Conservation (phyloP, 2,329 filamentous ascomycete genomes). For the Ophiostoma sp. region DNA sequence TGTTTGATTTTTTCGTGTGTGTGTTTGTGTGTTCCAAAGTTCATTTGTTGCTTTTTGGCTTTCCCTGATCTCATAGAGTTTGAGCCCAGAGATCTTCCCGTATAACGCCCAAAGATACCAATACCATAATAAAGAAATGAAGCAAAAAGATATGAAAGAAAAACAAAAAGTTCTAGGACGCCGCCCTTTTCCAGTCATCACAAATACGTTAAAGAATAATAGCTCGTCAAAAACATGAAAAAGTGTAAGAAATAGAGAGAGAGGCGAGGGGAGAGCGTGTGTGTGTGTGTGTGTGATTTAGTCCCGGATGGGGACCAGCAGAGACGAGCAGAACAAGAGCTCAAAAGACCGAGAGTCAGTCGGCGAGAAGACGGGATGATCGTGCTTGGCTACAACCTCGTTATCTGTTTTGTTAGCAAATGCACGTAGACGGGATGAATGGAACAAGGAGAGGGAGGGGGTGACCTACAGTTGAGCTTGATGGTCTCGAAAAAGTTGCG, state of each 20-base stretch:
- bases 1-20: background rate
- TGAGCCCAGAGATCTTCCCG: background rate
- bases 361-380: constrained; percentile 53
- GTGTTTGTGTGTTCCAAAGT: background rate
- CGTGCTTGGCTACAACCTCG: constrained; percentile 49
- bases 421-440: too few relatives aligned
- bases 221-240: constrained; percentile 3
- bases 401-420: constrained; percentile 37
- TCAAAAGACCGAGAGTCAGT: constrained; percentile 50
- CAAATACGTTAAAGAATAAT: constrained; percentile 6
- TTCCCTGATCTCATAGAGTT: background rate
- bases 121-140: background rate
- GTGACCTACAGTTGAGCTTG: constrained; percentile 57
- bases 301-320: constrained; percentile 40
- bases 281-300: constrained; percentile 16
- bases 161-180: constrained; percentile 7
- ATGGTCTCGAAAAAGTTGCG: constrained; percentile 57
- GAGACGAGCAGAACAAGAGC: constrained; percentile 47
- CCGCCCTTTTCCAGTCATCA: constrained; percentile 18
- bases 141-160: background rate
- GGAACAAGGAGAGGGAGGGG: background rate
- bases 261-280: background rate
- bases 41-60: background rate
- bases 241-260: background rate
- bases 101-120: constrained; percentile 15